Evolutionary conservation across 1,139 yeast species (phyloP).

Genomic region (Candida freyschussii): DNA sequence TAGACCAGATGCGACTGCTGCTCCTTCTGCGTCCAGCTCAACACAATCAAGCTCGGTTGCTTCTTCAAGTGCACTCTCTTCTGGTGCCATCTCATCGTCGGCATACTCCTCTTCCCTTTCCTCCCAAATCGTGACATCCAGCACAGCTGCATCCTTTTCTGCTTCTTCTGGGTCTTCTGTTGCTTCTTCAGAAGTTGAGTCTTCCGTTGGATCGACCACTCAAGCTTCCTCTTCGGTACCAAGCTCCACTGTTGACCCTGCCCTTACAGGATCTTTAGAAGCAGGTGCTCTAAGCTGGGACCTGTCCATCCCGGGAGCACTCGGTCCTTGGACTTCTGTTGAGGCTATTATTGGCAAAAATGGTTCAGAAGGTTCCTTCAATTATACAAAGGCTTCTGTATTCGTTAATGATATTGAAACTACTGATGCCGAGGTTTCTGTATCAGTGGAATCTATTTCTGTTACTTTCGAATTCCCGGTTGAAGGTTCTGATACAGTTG

Average conservation of each 20-base stretch:
- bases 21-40: background rate
- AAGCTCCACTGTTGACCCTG: constrained; percentile 4
- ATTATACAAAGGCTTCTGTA: constrained; percentile 3
- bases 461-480: constrained; percentile 5
- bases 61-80: background rate
- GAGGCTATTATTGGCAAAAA: constrained; percentile 1
- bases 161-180: constrained; percentile 1
- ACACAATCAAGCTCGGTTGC: constrained; percentile 3
- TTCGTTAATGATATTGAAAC: constrained; percentile 6
- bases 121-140: background rate
- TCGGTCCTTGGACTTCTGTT: constrained; percentile 5
- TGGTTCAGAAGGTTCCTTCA: constrained; percentile 3
- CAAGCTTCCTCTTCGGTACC: constrained; percentile 5
- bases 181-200: constrained; percentile 1
- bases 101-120: background rate
- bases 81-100: background rate
- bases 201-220: background rate
- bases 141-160: constrained; percentile 3
- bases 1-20: constrained; percentile 16
- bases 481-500: constrained; percentile 3
- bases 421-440: constrained; percentile 1
- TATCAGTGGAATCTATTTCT: constrained; percentile 4
- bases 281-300: constrained; percentile 5
- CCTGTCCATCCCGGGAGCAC: constrained; percentile 5
- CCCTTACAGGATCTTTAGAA: constrained; percentile 7